Percentiles rank a stretch among this genome's conserved stretches.
Evolutionary conservation across 257 asterid species (phyloP).

Genomic region (Galeopsis tetrahit): DNA sequence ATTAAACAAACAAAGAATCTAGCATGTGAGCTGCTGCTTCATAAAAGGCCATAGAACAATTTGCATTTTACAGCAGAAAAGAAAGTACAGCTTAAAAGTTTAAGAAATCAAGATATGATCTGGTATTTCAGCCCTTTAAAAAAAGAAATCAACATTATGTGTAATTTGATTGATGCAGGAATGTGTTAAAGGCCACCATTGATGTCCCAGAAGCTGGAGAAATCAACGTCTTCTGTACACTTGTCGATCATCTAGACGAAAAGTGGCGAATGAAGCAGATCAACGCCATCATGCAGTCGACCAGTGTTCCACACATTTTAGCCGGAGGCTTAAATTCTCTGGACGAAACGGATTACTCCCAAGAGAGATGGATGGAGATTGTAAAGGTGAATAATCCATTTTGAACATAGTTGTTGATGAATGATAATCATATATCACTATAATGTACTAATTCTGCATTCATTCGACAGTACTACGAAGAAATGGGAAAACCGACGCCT

Average conservation of each 20-base stretch:
- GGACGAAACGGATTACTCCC: constrained; percentile 84
- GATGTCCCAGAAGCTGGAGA: constrained; percentile 88
- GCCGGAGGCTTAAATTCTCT: constrained; percentile 94
- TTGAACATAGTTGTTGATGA: neutral
- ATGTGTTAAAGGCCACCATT: constrained; percentile 89
- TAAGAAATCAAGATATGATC: neutral
- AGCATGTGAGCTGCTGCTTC: constrained; percentile 30
- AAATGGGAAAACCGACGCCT: constrained; percentile 92
- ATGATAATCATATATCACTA: neutral
- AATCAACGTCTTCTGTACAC: constrained; percentile 78
- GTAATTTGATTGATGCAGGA: constrained; percentile 53
- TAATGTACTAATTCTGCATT: neutral
- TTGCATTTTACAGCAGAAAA: neutral
- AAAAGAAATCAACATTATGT: neutral
- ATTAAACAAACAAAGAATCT: constrained; percentile 24
- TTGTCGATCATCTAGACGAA: constrained; percentile 84
- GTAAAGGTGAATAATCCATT: constrained; percentile 54
- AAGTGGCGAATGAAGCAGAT: constrained; percentile 96
- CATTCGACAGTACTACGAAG: constrained; percentile 73
- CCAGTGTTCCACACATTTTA: constrained; percentile 79
- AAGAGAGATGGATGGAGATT: constrained; percentile 92
- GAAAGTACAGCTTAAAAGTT: neutral
- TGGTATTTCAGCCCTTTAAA: constrained; percentile 6
- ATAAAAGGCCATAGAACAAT: neutral
- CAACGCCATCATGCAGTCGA: constrained; percentile 70